phyloP scores from a whole-genome alignment of 2,329 filamentous ascomycete genomes.

The Ilyonectria robusta region DNA sequence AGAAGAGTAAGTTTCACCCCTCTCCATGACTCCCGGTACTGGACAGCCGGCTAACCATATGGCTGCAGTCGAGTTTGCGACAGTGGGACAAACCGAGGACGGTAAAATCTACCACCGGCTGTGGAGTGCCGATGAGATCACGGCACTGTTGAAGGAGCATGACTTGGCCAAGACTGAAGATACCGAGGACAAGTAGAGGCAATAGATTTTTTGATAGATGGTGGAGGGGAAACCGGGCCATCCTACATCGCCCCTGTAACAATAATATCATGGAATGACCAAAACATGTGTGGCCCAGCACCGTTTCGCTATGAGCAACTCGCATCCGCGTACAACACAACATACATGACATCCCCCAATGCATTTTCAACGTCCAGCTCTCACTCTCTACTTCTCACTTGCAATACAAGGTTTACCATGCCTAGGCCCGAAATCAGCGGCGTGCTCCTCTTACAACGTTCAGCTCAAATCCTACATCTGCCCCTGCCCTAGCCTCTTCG shows the following conservation, averaged over 20 bases:
- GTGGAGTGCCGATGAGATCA: slow-evolving; percentile 98
- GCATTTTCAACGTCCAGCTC: not conserved
- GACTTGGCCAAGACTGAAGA: slow-evolving; percentile 91
- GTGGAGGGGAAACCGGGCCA: slow-evolving; percentile 41
- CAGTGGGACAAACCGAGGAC: slow-evolving; percentile 93
- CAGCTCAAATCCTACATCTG: slow-evolving; percentile 58
- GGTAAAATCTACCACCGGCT: slow-evolving; percentile 99
- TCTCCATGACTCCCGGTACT: no score
- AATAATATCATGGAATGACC: slow-evolving; percentile 52
- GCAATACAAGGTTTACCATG: slow-evolving; percentile 37
- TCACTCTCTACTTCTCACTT: not conserved
- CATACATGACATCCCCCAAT: slow-evolving; percentile 15
- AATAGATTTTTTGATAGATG: slow-evolving; percentile 50
- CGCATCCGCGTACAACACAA: slow-evolving; percentile 29
- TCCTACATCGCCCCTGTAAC: slow-evolving; percentile 47
- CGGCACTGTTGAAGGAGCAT: slow-evolving; percentile 92
- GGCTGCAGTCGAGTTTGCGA: slow-evolving; percentile 93
- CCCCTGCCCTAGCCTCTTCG: slow-evolving; percentile 60
- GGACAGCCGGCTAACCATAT: slow-evolving; percentile 35
- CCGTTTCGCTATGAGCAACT: slow-evolving; percentile 27
- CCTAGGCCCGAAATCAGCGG: slow-evolving; percentile 47
- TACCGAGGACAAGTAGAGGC: slow-evolving; percentile 72
- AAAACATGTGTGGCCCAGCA: slow-evolving; percentile 33
- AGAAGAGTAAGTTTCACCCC: slow-evolving; percentile 84
- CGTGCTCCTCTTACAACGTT: slow-evolving; percentile 43